Evolutionary conservation across 768 basidiomycete genomes (phyloP).

Genomic region (Austroboletus eburneus): DNA sequence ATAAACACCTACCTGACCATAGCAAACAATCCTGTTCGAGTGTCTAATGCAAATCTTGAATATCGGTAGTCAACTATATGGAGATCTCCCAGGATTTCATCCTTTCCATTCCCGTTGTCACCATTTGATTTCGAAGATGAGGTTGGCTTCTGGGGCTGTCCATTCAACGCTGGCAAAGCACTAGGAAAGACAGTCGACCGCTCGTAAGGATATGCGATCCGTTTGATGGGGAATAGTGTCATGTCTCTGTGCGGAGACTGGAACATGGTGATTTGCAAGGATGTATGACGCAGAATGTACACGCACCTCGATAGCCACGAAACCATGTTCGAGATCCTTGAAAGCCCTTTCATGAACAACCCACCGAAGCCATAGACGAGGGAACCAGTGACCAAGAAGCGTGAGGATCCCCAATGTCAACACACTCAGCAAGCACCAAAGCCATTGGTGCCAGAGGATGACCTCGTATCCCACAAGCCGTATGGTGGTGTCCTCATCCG

Average conservation of each 20-base stretch:
- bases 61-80: conserved; percentile 88
- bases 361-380: conserved; percentile 85
- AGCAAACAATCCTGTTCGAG: conserved; percentile 72
- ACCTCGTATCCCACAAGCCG: conserved; percentile 85
- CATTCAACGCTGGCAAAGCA: conserved; percentile 27
- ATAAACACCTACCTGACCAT: conserved; percentile 67
- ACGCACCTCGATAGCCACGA: conserved; percentile 88
- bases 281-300: neutral
- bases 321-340: conserved; percentile 59
- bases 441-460: conserved; percentile 51
- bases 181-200: conserved; percentile 75
- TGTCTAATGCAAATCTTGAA: conserved; percentile 84
- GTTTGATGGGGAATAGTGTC: conserved; percentile 43
- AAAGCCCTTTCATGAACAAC: conserved; percentile 83
- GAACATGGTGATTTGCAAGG: conserved; percentile 20
- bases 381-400: conserved; percentile 91
- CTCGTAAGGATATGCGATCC: conserved; percentile 70
- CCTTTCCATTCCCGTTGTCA: conserved; percentile 26
- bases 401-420: conserved; percentile 68
- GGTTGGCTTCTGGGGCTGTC: conserved; percentile 17
- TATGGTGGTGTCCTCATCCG: conserved; percentile 86
- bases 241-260: conserved; percentile 86
- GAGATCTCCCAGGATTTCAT: conserved; percentile 46
- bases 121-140: conserved; percentile 28
- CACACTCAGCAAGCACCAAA: conserved; percentile 72